Conservation (phyloP, 768 basidiomycete genomes). For the Leccinum disarticulatum region DNA sequence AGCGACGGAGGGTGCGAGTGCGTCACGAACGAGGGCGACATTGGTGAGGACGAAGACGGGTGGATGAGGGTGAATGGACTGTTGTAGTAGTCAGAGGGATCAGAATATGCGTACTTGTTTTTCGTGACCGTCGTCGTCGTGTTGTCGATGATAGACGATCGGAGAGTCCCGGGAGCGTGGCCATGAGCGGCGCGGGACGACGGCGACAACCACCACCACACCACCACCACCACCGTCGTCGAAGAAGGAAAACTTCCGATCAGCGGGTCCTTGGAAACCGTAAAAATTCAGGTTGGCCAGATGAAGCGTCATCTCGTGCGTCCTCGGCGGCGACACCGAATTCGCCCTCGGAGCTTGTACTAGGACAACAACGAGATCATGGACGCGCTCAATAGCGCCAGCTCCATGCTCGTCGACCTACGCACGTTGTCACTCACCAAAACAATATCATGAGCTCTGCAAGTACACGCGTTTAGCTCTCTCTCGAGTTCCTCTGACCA, state of each 20-base stretch:
- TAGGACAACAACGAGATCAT: slow-evolving; percentile 96
- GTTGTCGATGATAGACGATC: no score
- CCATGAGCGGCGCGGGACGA: background rate
- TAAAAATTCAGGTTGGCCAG: slow-evolving; percentile 90
- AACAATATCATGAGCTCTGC: slow-evolving; percentile 99
- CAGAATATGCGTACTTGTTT: no score
- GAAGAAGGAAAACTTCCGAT: slow-evolving; percentile 80
- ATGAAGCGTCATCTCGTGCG: slow-evolving; percentile 91
- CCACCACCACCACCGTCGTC: slow-evolving; percentile 39
- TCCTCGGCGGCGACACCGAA: background rate
- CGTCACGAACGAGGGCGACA: no score
- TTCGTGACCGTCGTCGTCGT: no score
- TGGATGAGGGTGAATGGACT: no score
- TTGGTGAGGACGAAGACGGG: no score
- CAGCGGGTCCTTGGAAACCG: slow-evolving; percentile 80
- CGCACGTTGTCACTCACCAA: slow-evolving; percentile 90
- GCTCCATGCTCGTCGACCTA: slow-evolving; percentile 94
- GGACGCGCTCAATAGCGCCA: slow-evolving; percentile 97
- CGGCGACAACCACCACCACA: slow-evolving; percentile 3
- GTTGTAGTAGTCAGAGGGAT: no score
- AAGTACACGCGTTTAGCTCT: slow-evolving; percentile 24
- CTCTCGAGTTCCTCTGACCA: background rate
- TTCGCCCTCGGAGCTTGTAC: no score
- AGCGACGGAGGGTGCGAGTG: no score
- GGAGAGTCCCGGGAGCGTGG: no score